A percentile compares a stretch with the other conserved stretches of the same genome.
These are phyloP conservation scores for Fusarium pseudocircinatum DNA, from an alignment of 2,329 filamentous ascomycete species.

Conservation along the genomic window DNA sequence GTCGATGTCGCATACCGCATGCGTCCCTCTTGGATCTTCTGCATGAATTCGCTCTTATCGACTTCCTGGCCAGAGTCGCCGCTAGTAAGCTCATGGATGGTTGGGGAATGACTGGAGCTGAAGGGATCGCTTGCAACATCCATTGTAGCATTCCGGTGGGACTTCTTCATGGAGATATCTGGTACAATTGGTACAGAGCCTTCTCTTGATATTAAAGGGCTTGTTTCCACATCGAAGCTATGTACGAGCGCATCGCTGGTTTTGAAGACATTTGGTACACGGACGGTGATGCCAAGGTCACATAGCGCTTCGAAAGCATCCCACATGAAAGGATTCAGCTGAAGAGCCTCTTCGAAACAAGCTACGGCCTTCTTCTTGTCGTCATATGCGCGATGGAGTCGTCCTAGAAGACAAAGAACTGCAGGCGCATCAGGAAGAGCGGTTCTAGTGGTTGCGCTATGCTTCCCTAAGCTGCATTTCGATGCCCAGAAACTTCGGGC, in stretches of 20 bases:
- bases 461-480: conserved; percentile 82
- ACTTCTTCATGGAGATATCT: conserved; percentile 56
- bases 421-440: conserved; percentile 84
- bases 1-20: conserved; percentile 55
- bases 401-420: conserved; percentile 84
- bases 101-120: conserved; percentile 54
- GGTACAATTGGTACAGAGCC: conserved; percentile 46
- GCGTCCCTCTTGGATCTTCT: conserved; percentile 63
- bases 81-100: conserved; percentile 55
- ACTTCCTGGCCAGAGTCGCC: conserved; percentile 54
- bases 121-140: conserved; percentile 61
- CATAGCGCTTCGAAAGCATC: conserved; percentile 92
- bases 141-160: conserved; percentile 51
- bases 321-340: conserved; percentile 96
- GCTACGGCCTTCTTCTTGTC: conserved; percentile 84
- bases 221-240: conserved; percentile 54
- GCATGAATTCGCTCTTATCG: conserved; percentile 64
- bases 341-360: conserved; percentile 88
- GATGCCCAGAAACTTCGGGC: conserved; percentile 78
- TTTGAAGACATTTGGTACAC: conserved; percentile 87
- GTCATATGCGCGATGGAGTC: conserved; percentile 85
- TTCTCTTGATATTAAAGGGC: conserved; percentile 50
- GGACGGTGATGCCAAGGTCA: conserved; percentile 84
- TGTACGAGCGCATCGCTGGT: conserved; percentile 66
- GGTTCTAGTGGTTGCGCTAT: conserved; percentile 79